These are phyloP conservation scores for Calonectria fujianensis DNA, from an alignment of 2,329 filamentous ascomycete species.

Conservation along the genomic window DNA sequence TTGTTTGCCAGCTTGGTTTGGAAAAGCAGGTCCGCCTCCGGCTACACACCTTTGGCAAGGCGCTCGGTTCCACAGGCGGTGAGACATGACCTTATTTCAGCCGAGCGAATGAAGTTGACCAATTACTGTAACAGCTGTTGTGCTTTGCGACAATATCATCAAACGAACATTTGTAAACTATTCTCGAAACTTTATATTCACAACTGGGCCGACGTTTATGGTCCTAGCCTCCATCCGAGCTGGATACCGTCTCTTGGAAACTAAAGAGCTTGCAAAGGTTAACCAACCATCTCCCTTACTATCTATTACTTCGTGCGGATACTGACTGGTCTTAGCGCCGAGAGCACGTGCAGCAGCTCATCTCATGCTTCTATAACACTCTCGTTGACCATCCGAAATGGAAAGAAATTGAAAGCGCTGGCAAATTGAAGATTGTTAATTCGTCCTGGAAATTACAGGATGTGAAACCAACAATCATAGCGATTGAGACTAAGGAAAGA, in stretches of 20 bases:
- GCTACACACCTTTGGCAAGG: conserved; percentile 73
- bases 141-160: conserved; percentile 47
- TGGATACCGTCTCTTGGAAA: conserved; percentile 46
- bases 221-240: conserved; percentile 47
- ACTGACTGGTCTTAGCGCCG: not conserved
- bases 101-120: not conserved
- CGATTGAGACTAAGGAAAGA: not conserved
- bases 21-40: conserved; percentile 69
- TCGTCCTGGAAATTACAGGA: not conserved
- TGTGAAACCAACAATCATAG: not conserved
- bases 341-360: not conserved
- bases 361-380: not conserved
- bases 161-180: conserved; percentile 48
- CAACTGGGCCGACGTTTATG: conserved; percentile 47
- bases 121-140: conserved; percentile 39
- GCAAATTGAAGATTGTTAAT: not conserved
- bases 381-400: not conserved
- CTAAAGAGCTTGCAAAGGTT: not conserved
- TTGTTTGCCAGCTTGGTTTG: conserved; percentile 69
- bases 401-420: not conserved
- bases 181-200: conserved; percentile 47
- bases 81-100: not conserved
- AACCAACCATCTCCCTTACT: too few relatives aligned
- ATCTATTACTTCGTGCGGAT: too few relatives aligned
- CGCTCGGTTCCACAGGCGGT: conserved; percentile 64